Evolutionary conservation across 2,329 filamentous ascomycete species (phyloP).

Genomic region (Microsporum canis): DNA sequence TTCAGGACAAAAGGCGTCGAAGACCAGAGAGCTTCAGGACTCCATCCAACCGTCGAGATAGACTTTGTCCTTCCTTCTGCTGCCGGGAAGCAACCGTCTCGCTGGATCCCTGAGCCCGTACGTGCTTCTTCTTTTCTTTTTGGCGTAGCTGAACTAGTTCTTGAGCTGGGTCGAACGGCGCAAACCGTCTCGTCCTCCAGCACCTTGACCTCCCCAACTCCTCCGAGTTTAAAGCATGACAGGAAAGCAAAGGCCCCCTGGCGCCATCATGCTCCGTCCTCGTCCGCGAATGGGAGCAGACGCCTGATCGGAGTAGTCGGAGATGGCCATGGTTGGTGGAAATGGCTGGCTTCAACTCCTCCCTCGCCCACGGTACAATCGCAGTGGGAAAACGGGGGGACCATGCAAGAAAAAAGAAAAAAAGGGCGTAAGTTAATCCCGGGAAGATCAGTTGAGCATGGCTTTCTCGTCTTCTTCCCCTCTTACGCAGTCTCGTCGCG

Average conservation of each 20-base stretch:
- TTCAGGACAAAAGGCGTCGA: too few species aligned
- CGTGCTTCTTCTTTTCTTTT: neutral
- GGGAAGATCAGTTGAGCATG: neutral
- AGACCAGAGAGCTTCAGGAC: neutral
- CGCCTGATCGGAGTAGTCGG: neutral
- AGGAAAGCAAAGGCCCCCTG: too few species aligned
- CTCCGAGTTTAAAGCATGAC: neutral
- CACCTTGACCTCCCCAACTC: too few species aligned
- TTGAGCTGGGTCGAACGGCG: too few species aligned
- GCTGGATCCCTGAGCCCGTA: neutral
- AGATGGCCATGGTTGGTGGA: constrained; percentile 3
- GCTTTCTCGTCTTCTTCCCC: too few species aligned
- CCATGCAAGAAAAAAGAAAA: neutral
- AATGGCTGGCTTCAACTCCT: neutral
- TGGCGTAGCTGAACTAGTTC: neutral
- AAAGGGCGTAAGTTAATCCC: neutral
- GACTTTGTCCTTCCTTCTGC: neutral
- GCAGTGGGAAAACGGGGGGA: neutral
- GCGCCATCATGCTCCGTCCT: too few species aligned
- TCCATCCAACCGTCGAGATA: neutral
- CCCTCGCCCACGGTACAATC: too few species aligned
- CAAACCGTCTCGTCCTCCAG: too few species aligned
- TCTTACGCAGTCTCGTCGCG: too few species aligned
- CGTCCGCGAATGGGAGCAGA: constrained; percentile 1
- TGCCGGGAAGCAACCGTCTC: neutral